Evolutionary conservation across 2,329 filamentous ascomycete species (phyloP), one percentile per base, ranked within the genome.

Genomic region (Ambrosiella xylebori): DNA sequence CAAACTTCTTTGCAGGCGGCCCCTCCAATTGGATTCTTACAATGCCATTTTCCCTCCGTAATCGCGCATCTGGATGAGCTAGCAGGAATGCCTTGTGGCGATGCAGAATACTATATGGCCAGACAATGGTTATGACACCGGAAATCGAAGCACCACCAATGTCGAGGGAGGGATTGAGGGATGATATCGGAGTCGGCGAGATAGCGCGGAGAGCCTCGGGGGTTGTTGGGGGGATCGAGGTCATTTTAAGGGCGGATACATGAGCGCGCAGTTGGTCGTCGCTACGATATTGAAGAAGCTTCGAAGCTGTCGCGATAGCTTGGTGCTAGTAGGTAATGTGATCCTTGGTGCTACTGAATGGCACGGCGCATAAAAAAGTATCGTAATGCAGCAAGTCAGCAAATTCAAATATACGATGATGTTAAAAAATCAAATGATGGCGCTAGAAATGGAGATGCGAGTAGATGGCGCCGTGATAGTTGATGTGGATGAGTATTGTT

Each of bases 61-160:
- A 75, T 53, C 87, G 84, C 65, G 90, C 86, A 68, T 96, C 88
- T 51, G 83, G 82, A 65, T 96, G 90, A 51, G 86, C 86, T 39
- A 97, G 78, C 17, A 94, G 78, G 55, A 96, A 82, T 35, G 88
- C 84, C 63, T 89, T 78, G 44, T 82, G 82, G 57, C 78, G 79
- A 37, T 79, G 85, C 35, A 88, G 81, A 19, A 85, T 85, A 63
- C 86, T 95, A 69, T 88, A 96, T 0, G 91, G 91, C 90, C 91
- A 97, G 59, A 88, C 82, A 40, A 97, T 80, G 7, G 88, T 91
- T 19, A 96, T 80, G 13, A 86, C 75, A 44, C 86, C 89, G 59
- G 27, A 27, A 27, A 27, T 27, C 27, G 27, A 27, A 27, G 27
- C 27, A 27, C 80, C 77, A 38, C 95, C 70, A 11, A 73, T 71